phyloP scores from a whole-genome alignment of 1,284 basidiomycete genomes.

The Ceratobasidium sp. region DNA sequence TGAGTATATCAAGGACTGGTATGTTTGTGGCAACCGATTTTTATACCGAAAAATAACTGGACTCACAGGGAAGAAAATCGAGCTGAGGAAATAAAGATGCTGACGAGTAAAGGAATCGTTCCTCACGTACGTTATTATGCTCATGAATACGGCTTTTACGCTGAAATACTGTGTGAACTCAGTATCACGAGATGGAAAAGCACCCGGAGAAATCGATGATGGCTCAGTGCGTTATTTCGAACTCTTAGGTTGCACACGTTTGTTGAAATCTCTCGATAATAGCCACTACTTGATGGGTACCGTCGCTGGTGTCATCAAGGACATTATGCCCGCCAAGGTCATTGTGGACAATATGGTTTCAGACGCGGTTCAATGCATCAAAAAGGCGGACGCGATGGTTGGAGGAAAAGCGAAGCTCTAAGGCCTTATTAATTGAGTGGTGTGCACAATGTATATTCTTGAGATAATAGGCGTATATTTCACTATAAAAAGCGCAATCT shows the following conservation, averaged over 20 bases:
- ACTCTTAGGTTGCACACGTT: no score
- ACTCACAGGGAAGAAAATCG: slow-evolving; percentile 43
- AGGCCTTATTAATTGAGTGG: background rate
- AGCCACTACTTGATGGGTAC: slow-evolving; percentile 42
- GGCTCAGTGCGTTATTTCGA: slow-evolving; percentile 9
- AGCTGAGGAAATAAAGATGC: slow-evolving; percentile 41
- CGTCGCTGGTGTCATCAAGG: slow-evolving; percentile 47
- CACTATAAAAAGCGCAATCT: no score
- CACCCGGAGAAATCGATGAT: slow-evolving; percentile 40
- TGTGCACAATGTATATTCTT: no score
- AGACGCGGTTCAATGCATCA: slow-evolving; percentile 42
- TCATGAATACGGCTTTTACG: background rate
- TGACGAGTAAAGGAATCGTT: slow-evolving; percentile 39
- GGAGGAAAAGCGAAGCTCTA: slow-evolving; percentile 41
- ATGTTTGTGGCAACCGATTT: slow-evolving; percentile 47
- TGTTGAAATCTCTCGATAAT: no score
- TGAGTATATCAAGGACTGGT: slow-evolving; percentile 82
- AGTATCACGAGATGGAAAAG: slow-evolving; percentile 39
- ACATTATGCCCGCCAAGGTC: slow-evolving; percentile 51
- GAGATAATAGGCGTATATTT: no score
- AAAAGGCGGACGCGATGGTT: slow-evolving; percentile 28
- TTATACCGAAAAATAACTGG: no score
- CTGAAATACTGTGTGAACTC: no score
- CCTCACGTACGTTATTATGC: slow-evolving; percentile 34
- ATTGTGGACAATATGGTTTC: slow-evolving; percentile 47